Percentiles rank a stretch among this genome's conserved stretches.
These are phyloP conservation scores for Conringia planisiliqua DNA, from an alignment of 345 rosid species.

Conservation along the genomic window DNA sequence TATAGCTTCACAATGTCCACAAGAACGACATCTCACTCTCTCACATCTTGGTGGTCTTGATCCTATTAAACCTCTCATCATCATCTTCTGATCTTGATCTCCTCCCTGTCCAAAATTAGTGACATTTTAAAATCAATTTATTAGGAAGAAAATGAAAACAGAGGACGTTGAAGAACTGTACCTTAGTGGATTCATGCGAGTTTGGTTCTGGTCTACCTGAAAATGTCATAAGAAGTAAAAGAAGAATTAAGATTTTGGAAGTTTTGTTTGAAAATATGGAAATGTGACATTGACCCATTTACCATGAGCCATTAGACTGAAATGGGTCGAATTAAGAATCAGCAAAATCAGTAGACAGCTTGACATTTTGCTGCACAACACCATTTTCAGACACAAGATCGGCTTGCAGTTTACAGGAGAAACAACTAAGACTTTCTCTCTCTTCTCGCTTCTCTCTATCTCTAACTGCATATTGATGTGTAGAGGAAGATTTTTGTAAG, in stretches of 20 bases:
- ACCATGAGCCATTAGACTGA: conserved; percentile 54
- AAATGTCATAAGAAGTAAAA: conserved; percentile 19
- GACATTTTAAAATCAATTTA: background rate
- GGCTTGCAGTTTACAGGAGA: background rate
- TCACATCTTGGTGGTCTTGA: conserved; percentile 89
- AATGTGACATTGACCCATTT: conserved; percentile 36
- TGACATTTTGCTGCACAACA: conserved; percentile 35
- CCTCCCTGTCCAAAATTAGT: background rate
- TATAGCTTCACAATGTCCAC: conserved; percentile 80
- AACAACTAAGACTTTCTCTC: conserved; percentile 19
- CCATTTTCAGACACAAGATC: conserved; percentile 27
- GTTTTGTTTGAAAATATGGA: background rate
- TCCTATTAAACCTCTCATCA: conserved; percentile 66
- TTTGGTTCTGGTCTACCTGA: conserved; percentile 59
- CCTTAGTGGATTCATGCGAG: conserved; percentile 39
- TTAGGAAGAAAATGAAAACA: background rate
- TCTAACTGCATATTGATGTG: conserved; percentile 11
- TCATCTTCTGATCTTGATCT: conserved; percentile 29
- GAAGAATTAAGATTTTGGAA: background rate
- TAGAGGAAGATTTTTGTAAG: conserved; percentile 15
- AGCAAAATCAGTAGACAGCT: conserved; percentile 42
- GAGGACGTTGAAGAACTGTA: conserved; percentile 15
- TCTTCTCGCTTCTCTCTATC: background rate
- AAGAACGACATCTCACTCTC: conserved; percentile 64
- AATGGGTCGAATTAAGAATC: conserved; percentile 49